Conservation (phyloP, 2,329 filamentous ascomycete species). For the Pseudogymnoascus sp. region DNA sequence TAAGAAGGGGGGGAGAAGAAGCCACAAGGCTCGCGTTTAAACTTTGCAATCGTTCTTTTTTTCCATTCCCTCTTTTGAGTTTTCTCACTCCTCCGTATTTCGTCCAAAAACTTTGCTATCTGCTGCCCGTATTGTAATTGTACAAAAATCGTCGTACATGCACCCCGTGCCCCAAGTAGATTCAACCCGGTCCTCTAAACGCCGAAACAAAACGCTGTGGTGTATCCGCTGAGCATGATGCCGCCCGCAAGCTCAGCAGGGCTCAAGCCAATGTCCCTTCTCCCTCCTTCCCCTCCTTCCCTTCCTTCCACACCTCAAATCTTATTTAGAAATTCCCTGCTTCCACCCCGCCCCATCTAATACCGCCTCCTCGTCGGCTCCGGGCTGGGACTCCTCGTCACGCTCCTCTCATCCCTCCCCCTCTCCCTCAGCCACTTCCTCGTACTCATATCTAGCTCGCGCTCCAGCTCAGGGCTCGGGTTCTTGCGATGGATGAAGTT, state of each 20-base stretch:
- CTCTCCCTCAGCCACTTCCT: slow-evolving; percentile 93
- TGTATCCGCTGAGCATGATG: not conserved
- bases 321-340: not conserved
- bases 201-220: slow-evolving; percentile 6
- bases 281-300: not conserved
- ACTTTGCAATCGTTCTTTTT: slow-evolving; percentile 3
- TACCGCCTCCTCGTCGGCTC: slow-evolving; percentile 69
- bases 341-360: slow-evolving; percentile 32
- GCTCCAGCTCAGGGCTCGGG: slow-evolving; percentile 77
- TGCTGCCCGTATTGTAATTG: slow-evolving; percentile 7
- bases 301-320: not conserved
- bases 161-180: slow-evolving; percentile 4
- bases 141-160: slow-evolving; percentile 8
- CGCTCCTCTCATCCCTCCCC: slow-evolving; percentile 75
- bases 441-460: slow-evolving; percentile 76
- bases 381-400: slow-evolving; percentile 74
- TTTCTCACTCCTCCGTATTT: not conserved
- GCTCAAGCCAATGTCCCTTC: not conserved
- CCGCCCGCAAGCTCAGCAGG: slow-evolving; percentile 3
- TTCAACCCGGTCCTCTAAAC: slow-evolving; percentile 2
- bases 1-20: not conserved
- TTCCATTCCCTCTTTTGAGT: not conserved
- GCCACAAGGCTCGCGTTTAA: not conserved
- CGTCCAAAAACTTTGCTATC: not conserved
- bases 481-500: slow-evolving; percentile 99